phyloP scores from a whole-genome alignment of 495 filamentous ascomycete species.

The Letharia lupina region DNA sequence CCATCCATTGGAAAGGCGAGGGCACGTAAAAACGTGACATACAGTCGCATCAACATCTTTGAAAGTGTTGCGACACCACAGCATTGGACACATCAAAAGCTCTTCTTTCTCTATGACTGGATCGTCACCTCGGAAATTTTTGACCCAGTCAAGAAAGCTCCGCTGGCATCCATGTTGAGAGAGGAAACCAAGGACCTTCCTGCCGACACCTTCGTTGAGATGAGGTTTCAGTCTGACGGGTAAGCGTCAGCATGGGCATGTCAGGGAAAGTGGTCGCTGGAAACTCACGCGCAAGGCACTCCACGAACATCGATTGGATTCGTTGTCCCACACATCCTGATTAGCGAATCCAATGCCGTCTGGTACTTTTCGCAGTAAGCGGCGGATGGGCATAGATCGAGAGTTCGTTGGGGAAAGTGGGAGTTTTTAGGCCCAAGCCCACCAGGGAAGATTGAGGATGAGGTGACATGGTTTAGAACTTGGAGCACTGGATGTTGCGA shows the following conservation, averaged over 20 bases:
- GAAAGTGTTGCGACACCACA: slow-evolving; percentile 15
- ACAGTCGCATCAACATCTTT: not conserved
- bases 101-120: slow-evolving; percentile 1
- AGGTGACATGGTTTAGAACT: too few species aligned
- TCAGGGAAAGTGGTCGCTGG: not conserved
- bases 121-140: not conserved
- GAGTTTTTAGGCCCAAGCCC: too few species aligned
- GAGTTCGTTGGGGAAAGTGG: not conserved
- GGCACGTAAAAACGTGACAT: slow-evolving; percentile 5
- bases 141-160: slow-evolving; percentile 6
- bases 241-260: not conserved
- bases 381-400: not conserved
- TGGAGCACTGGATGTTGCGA: too few species aligned
- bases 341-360: not conserved
- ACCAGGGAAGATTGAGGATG: too few species aligned
- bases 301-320: slow-evolving; percentile 3
- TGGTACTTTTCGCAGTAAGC: not conserved
- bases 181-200: not conserved
- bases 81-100: slow-evolving; percentile 11
- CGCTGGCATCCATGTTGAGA: slow-evolving; percentile 1
- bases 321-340: slow-evolving; percentile 5
- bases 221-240: not conserved
- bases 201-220: not conserved
- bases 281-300: slow-evolving; percentile 11
- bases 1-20: slow-evolving; percentile 9